Base-by-base conservation (phyloP, 176 grass and related monocot species). In the Rhipidocladum racemiflorum region DNA sequence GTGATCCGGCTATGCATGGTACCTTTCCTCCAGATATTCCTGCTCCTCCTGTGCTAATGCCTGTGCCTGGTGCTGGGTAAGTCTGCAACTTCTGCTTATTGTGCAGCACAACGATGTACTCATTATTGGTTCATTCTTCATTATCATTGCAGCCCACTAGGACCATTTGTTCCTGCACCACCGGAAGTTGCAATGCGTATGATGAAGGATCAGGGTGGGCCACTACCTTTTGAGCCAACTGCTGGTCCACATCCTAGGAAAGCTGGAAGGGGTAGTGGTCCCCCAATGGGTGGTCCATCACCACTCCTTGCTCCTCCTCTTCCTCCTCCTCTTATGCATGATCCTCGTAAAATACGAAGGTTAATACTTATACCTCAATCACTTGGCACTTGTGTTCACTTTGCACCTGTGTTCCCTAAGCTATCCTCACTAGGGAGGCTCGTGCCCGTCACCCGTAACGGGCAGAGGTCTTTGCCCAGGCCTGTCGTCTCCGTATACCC, bases 51-150 rank as follows among this genome's bases (percentile, higher is more conserved):
- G 54, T 99, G 76, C 82, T 99, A 61, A 88, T 99, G 91, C 97
- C 97, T 38, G 93, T 99, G 65, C 93, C 97, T 74, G 97, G 97
- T 83, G 97, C 97, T 86, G 97, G 97, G 97, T 99, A 86, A 83
- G 89, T 67, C 14, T 65, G 29, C n/a, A 74, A 65, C 23, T 65
- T 76, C 27, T 30, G 51, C 65, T 80, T 54, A 30, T 73, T 86
- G 50, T 79, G 11, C 61, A 64, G 7, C 51, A 64, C n/a, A 72
- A 60, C 5, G 1, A 40, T 67, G 18, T 76, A 65, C 72, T 83
- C 7, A 67, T 38, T 32, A 23, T 80, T 59, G 21, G 38, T 79
- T 68, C 39, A 61, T 76, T 82, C 14, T 61, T 76, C 60, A 63
- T 73, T 73, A 5, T 49, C 18, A 42, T 83, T 74, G 23, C 83